These are phyloP conservation scores for Microcyclosporella mali DNA, from an alignment of 2,329 filamentous ascomycete genomes.

Conservation along the genomic window DNA sequence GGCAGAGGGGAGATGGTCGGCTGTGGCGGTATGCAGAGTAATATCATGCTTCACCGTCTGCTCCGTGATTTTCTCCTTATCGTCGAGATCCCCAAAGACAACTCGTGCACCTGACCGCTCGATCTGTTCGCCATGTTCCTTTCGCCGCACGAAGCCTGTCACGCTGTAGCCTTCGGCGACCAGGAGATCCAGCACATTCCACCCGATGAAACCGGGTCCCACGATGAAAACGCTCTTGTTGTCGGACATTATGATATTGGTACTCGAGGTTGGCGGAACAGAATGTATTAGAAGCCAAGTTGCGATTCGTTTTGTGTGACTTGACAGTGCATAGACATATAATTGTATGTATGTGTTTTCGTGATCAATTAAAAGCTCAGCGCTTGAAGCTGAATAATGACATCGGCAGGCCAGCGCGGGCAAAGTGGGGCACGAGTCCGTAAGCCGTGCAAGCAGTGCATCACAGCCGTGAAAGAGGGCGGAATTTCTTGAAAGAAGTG, in stretches of 20 bases:
- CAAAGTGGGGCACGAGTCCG: too few species aligned
- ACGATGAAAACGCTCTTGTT: conserved; percentile 38
- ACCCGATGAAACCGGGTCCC: conserved; percentile 45
- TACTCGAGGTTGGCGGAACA: background rate
- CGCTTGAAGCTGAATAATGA: too few species aligned
- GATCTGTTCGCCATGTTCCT: conserved; percentile 34
- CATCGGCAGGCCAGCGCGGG: too few species aligned
- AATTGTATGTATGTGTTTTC: background rate
- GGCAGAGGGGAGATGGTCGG: conserved; percentile 43
- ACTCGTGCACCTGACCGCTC: conserved; percentile 34
- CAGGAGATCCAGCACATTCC: conserved; percentile 42
- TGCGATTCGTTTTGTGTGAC: too few species aligned
- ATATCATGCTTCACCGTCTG: conserved; percentile 38
- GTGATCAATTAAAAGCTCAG: too few species aligned
- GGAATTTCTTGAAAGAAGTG: too few species aligned
- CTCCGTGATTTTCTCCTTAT: conserved; percentile 36
- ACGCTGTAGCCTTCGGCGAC: conserved; percentile 35
- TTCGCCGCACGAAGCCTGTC: conserved; percentile 38
- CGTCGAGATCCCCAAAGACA: conserved; percentile 39
- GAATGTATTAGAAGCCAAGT: too few species aligned
- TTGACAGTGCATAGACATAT: background rate
- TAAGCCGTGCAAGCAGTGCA: background rate
- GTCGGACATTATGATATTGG: conserved; percentile 7
- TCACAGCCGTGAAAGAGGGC: background rate
- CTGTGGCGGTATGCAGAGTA: conserved; percentile 45